phyloP scores from a whole-genome alignment of 2,329 filamentous ascomycete genomes.

The Claviceps lovelessii region DNA sequence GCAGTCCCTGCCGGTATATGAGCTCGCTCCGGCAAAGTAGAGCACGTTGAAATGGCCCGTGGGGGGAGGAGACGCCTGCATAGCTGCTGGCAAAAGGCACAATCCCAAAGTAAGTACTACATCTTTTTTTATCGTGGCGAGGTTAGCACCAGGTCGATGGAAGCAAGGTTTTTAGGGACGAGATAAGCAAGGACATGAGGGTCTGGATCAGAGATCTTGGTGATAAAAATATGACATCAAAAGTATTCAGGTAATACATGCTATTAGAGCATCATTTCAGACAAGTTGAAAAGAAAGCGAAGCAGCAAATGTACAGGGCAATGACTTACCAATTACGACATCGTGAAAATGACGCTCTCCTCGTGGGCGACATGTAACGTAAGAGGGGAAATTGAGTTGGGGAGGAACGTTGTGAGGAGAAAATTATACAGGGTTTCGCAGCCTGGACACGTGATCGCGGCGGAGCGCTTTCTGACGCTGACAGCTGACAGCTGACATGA shows the following conservation, averaged over 20 bases:
- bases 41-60: conserved; percentile 61
- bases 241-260: conserved; percentile 45
- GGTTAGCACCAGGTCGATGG: not conserved
- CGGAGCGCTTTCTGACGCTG: not conserved
- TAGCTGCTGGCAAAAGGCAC: conserved; percentile 7
- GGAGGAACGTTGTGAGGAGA: not conserved
- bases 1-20: conserved; percentile 52
- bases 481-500: not conserved
- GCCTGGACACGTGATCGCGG: not conserved
- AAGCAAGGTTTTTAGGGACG: conserved; percentile 1
- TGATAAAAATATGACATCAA: conserved; percentile 41
- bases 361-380: too few relatives aligned
- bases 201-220: conserved; percentile 55
- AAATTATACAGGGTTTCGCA: not conserved
- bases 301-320: conserved; percentile 2
- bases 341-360: not conserved
- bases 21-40: conserved; percentile 66
- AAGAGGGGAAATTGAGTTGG: too few relatives aligned
- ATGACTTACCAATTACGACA: conserved; percentile 6
- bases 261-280: conserved; percentile 39
- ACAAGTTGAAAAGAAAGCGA: conserved; percentile 1
- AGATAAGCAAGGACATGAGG: conserved; percentile 2
- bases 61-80: conserved; percentile 33
- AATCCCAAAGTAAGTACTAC: not conserved
- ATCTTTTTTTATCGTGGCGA: not conserved